Base-by-base conservation (phyloP, 2,329 filamentous ascomycete genomes). In the Alternaria viburni region DNA sequence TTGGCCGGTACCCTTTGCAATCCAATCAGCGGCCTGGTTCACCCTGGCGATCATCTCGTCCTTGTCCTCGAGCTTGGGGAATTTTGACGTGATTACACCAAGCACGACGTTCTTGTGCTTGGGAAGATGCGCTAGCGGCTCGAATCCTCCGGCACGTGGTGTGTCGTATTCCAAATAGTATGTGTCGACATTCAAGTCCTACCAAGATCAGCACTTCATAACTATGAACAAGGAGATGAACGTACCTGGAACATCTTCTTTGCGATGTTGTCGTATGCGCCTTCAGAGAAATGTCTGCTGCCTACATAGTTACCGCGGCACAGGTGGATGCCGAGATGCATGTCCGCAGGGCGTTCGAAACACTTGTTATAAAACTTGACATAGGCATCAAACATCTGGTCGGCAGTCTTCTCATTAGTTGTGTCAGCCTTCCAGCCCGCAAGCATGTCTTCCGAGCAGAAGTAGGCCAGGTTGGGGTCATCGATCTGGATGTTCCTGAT, bases 261-360 rank as follows among this genome's bases (percentile, higher is more conserved):
- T 9, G 83, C 83, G 57, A 84, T 84, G 55, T 75, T 77, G 64
- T 84, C 82, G 69, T 84, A 84, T 17, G 81, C 81, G 26, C 83
- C 83, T 61, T 84, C 82, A 19, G 78, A 80, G 70, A 84, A 84
- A 60, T 84, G 82, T 45, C 80, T 77, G 62, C 78, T 81, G 58
- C 81, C 81, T 28, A 84, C 77, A 61, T 83, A 84, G 70, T 84
- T 84, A 12, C 83, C 82, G 57, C 82, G 75, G 84, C 91, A 93
- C 55, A 93, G 83, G 75, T 94, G 92, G 15, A 94, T 89, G 49
- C 91, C 91, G 3, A 92, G 86, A 79, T 93, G 91, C 84, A 93
- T 87, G 74, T 93, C 91, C 3, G 83, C 77, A 0, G 91, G 90
- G 0, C 88, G 81, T 71, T 77, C 82, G 74, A 92, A 84, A 72